A percentile compares a stretch with the other conserved stretches of the same genome.
phyloP scores from a whole-genome alignment of 169 alveolate genomes.

The Blepharisma undulans region DNA sequence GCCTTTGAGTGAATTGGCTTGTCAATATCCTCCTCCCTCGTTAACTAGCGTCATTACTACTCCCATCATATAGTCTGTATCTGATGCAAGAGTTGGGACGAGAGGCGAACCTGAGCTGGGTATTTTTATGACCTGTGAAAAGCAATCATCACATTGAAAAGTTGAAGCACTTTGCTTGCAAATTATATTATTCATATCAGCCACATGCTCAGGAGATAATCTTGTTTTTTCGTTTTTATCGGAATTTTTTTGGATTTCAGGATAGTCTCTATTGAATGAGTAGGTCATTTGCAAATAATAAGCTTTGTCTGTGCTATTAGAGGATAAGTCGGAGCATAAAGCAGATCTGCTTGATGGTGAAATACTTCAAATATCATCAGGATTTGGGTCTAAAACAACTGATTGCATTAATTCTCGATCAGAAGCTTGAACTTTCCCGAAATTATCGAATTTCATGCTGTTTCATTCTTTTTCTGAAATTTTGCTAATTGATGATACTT shows the following conservation, averaged over 20 bases:
- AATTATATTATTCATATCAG: not conserved
- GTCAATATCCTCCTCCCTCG: not conserved
- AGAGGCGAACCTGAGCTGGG: conserved; percentile 22
- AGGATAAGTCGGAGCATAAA: not conserved
- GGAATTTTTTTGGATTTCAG: not conserved
- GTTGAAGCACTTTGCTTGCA: not conserved
- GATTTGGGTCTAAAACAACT: not conserved
- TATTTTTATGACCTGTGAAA: not conserved
- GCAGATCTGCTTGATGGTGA: not conserved
- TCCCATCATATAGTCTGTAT: not conserved
- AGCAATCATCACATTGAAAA: not conserved
- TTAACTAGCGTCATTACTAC: not conserved
- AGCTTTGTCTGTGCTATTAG: not conserved
- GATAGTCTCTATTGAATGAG: conserved; percentile 16
- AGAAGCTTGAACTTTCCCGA: not conserved
- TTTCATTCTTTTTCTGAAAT: conserved; percentile 24
- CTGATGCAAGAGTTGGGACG: not conserved
- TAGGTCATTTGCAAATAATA: not conserved
- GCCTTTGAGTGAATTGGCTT: not conserved
- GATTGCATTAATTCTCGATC: conserved; percentile 6
- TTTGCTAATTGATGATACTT: not conserved
- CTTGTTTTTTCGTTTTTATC: not conserved
- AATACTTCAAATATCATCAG: conserved; percentile 4
- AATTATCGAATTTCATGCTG: not conserved
- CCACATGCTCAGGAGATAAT: not conserved